Evolutionary conservation across 768 basidiomycete genomes (phyloP), one percentile per base, ranked within the genome.

Genomic region (Collybiopsis confluens): DNA sequence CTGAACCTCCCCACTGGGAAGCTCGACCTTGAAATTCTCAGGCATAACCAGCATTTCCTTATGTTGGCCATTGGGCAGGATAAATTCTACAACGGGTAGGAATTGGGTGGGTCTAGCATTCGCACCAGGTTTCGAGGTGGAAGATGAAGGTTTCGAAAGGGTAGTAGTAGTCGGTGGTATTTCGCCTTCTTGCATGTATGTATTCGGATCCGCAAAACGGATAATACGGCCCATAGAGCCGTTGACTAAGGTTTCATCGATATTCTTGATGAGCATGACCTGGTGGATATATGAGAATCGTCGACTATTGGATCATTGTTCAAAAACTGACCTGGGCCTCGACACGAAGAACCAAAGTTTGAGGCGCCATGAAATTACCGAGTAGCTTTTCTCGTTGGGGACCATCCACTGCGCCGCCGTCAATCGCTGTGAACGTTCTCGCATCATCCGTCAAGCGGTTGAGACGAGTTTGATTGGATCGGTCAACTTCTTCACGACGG

Each of bases 191-290:
- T 78, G 75, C 11, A 73, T 75, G 58, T 76, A 78, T 6, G 67
- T 59, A 0, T 66, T 64, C 1, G 80, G 79, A 55, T 85, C 83
- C 30, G 73, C 71, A 67, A 99, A 99, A 3, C 81, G 78, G 26
- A 88, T 61, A 18, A 99, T 80, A 38, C 81, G 84, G 8, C 97
- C 97, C 78, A 97, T 89, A 53, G 86, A 92, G 1, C 97, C 97
- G 62, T 99, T 99, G 42, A 98, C 97, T 7, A 98, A 80, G 2
- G 76, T 80, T 4, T 94, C 92, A 60, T 95, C 91, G 49, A 88
- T 72, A 64, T 98, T 98, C 74, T 98, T 98, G 69, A 93, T 91
- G 28, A 97, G 77, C 94, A 97, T 98, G 37, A 92, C 90, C 65
- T 90, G 83, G 23, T 13, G 80, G 75, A 51, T 76, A 20, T 15